Conservation (phyloP, 805 yeast genomes). For the Nakazawaea ishiwadae region DNA sequence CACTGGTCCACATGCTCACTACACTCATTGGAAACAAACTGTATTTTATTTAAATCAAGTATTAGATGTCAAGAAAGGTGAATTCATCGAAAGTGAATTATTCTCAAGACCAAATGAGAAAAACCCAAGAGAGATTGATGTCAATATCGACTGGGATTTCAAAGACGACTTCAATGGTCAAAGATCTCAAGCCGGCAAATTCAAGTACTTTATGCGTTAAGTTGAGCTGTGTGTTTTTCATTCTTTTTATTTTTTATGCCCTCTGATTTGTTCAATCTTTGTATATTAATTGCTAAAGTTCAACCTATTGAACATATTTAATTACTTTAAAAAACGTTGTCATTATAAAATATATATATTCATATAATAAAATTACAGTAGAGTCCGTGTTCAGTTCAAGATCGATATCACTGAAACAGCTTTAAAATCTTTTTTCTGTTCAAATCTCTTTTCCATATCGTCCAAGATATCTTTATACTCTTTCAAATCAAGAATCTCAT, state of each 20-base stretch:
- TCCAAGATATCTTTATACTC: background rate
- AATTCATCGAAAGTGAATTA: conserved; percentile 63
- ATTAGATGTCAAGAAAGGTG: conserved; percentile 72
- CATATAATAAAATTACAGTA: background rate
- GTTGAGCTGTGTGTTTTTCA: background rate
- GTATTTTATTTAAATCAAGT: conserved; percentile 87
- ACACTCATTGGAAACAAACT: conserved; percentile 99
- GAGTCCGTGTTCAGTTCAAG: background rate
- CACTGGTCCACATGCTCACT: conserved; percentile 90
- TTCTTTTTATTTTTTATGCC: background rate
- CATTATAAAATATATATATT: too few relatives aligned
- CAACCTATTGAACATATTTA: too few relatives aligned
- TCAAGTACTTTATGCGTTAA: conserved; percentile 69
- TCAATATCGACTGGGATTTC: conserved; percentile 60
- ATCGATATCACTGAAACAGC: background rate
- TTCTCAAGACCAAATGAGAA: conserved; percentile 68
- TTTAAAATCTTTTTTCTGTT: background rate
- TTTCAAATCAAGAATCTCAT: background rate
- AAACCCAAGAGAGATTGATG: conserved; percentile 89
- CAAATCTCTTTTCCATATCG: background rate
- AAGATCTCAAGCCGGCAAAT: conserved; percentile 56
- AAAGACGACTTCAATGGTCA: conserved; percentile 39
- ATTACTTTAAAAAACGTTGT: too few relatives aligned
- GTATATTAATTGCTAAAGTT: too few relatives aligned
- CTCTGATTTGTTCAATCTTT: too few relatives aligned